Percentiles rank a stretch among this genome's conserved stretches.
Conservation (phyloP, 78 protist species). For the Salpingoeca rosetta region DNA sequence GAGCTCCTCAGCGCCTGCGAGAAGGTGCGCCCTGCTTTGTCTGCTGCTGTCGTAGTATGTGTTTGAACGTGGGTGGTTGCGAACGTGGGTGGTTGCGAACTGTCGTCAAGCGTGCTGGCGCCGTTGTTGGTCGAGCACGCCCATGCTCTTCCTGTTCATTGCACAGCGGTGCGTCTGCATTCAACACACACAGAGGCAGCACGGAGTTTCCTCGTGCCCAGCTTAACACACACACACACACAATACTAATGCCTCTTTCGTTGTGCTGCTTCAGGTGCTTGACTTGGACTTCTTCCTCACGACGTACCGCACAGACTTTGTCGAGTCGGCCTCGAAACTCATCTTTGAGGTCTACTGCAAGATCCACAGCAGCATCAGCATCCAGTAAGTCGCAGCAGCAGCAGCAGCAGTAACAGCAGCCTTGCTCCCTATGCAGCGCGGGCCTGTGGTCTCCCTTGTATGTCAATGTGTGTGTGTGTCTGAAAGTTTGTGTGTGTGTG, state of each 20-base stretch:
- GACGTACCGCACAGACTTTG: slow-evolving; percentile 47
- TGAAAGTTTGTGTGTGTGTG: no score
- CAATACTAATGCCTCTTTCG: no score
- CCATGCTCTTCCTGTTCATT: neutral
- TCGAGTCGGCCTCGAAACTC: slow-evolving; percentile 71
- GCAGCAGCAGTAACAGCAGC: no score
- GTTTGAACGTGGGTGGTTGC: neutral
- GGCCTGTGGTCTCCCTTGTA: no score
- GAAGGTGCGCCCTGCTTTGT: slow-evolving; percentile 8
- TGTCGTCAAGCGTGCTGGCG: neutral
- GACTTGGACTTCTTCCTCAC: slow-evolving; percentile 64
- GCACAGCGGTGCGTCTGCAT: neutral
- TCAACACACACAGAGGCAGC: neutral
- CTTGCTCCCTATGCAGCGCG: no score
- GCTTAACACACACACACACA: no score
- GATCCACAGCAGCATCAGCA: slow-evolving; percentile 70
- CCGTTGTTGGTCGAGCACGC: neutral
- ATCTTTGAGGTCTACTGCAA: slow-evolving; percentile 84
- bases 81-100: neutral
- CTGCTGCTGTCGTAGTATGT: no score
- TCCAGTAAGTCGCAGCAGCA: no score
- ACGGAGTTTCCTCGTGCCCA: no score
- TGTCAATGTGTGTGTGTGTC: no score
- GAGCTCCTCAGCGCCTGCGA: slow-evolving; percentile 59
- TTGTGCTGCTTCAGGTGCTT: slow-evolving; percentile 40